Evolutionary conservation across 371 early-diverging fungal genomes (phyloP).

Genomic region (Zopfochytrium polystomum): DNA sequence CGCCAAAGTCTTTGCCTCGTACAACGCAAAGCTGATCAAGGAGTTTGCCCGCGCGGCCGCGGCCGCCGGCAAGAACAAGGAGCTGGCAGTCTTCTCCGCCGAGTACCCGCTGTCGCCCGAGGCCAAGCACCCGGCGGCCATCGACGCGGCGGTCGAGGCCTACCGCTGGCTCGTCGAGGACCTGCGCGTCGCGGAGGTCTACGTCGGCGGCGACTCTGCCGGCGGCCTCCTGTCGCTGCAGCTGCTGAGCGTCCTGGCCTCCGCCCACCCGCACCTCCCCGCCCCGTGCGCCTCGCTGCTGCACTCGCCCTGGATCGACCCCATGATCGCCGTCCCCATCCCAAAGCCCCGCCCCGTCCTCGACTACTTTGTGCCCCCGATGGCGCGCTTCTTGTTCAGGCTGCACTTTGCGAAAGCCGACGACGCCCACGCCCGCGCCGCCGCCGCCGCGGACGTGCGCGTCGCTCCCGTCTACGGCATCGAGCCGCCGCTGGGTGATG

Average conservation of each 20-base stretch:
- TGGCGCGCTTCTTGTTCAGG: no score
- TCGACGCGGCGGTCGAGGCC: conserved; percentile 8
- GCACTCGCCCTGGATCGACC: no score
- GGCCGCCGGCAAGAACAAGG: not conserved
- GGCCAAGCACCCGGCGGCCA: conserved; percentile 3
- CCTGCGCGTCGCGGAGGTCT: not conserved
- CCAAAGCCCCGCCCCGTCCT: no score
- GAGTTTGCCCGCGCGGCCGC: not conserved
- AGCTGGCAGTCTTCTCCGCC: conserved; percentile 14
- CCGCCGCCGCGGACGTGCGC: no score
- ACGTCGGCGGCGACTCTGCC: conserved; percentile 19
- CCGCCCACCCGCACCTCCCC: no score
- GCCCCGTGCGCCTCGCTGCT: no score
- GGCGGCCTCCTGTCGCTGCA: conserved; percentile 9
- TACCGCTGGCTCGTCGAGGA: conserved; percentile 6
- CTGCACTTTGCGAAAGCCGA: no score
- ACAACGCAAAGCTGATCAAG: conserved; percentile 10
- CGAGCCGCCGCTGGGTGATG: no score
- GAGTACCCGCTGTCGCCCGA: conserved; percentile 18
- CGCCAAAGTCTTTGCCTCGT: not conserved
- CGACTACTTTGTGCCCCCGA: no score
- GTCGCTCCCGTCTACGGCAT: no score
- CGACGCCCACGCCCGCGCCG: no score
- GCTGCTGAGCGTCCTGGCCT: conserved; percentile 12
- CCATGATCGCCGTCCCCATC: no score